Conservation (phyloP, 306 rosid genomes). For the Parietaria judaica region DNA sequence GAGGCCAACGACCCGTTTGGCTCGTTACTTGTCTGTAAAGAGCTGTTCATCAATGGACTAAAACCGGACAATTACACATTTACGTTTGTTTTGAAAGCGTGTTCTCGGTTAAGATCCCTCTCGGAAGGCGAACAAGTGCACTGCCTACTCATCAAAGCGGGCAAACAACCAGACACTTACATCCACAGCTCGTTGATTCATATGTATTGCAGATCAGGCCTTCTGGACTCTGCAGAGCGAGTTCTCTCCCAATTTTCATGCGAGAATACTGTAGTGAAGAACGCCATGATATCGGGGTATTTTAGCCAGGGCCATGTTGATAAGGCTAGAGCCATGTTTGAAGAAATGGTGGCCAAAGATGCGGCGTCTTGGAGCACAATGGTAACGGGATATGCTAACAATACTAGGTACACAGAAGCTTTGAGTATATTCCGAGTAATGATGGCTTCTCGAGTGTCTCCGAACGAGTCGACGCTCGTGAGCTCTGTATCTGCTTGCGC, state of each 20-base stretch:
- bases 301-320: slow-evolving; percentile 27
- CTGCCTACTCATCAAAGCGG: slow-evolving; percentile 34
- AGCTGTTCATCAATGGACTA: slow-evolving; percentile 20
- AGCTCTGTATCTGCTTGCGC: slow-evolving; percentile 43
- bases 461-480: slow-evolving; percentile 39
- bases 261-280: slow-evolving; percentile 26
- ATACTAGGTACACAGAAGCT: slow-evolving; percentile 28
- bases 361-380: slow-evolving; percentile 49
- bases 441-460: slow-evolving; percentile 20
- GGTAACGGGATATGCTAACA: slow-evolving; percentile 32
- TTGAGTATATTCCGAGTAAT: slow-evolving; percentile 24
- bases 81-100: slow-evolving; percentile 41
- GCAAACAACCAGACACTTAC: slow-evolving; percentile 24
- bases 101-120: slow-evolving; percentile 33
- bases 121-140: slow-evolving; percentile 42
- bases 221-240: slow-evolving; percentile 29
- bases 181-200: slow-evolving; percentile 35
- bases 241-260: slow-evolving; percentile 23
- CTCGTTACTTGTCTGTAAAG: slow-evolving; percentile 24
- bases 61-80: slow-evolving; percentile 37
- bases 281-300: slow-evolving; percentile 41
- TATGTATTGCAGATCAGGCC: slow-evolving; percentile 29
- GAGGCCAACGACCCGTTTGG: slow-evolving; percentile 13
- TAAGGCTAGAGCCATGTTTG: slow-evolving; percentile 31
- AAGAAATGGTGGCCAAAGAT: slow-evolving; percentile 28